phyloP scores from a whole-genome alignment of 2,329 filamentous ascomycete genomes.

The Pyricularia pennisetigena region DNA sequence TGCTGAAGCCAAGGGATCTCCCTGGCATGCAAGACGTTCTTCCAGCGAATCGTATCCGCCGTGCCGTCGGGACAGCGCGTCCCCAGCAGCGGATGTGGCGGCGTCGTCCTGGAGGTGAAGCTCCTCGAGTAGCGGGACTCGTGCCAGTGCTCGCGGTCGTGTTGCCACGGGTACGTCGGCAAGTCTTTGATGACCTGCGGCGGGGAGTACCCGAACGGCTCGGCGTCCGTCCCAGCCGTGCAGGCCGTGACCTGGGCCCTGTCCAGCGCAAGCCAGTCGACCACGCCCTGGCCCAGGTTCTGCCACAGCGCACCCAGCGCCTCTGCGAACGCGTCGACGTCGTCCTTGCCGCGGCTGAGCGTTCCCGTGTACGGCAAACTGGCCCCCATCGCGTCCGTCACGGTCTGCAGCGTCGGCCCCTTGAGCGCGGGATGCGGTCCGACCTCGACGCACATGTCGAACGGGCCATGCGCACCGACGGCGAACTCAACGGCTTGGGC shows the following conservation, averaged over 20 bases:
- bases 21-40: conserved; percentile 12
- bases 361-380: neutral
- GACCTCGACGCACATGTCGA: conserved; percentile 29
- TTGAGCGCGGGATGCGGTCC: conserved; percentile 26
- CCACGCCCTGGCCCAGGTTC: conserved; percentile 9
- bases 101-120: neutral
- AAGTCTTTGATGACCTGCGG: conserved; percentile 5
- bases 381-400: conserved; percentile 19
- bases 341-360: neutral
- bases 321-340: neutral
- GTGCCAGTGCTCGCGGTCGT: conserved; percentile 2
- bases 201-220: too few species aligned
- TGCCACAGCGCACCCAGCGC: neutral
- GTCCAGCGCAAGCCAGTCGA: conserved; percentile 12
- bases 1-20: conserved; percentile 27
- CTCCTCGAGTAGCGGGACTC: conserved; percentile 7
- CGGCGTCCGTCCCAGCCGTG: too few species aligned
- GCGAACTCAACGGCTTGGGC: conserved; percentile 23
- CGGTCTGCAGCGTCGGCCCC: conserved; percentile 16
- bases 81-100: conserved; percentile 9
- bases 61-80: neutral
- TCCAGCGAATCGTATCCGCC: conserved; percentile 18
- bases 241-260: too few species aligned
- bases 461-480: conserved; percentile 14
- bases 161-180: conserved; percentile 8